Base-by-base conservation (phyloP, 805 yeast species). In the Suhomyces sp. region DNA sequence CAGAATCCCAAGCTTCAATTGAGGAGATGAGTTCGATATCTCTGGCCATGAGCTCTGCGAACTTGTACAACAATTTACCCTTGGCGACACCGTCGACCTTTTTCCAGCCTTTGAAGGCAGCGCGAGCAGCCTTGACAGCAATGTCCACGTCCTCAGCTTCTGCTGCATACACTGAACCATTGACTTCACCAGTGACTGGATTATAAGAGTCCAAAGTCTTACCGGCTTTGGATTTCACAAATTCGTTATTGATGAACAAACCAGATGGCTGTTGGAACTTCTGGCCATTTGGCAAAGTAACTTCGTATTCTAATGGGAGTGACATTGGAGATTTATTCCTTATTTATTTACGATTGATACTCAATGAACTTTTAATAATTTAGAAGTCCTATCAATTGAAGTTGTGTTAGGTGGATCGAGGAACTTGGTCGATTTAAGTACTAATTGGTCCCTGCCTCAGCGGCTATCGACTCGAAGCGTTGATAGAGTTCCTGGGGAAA, bases 251-350 rank as follows among this genome's bases (percentile, higher is more conserved):
- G 62, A 83, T 82, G 66, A 82, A 85, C 55, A 84, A 70, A 6
- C 89, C 90, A n/a, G 83, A 54, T 38, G 88, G 89, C 60, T 82
- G 87, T 24, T 67, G 59, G 65, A 72, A 80, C 47, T 73, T 74
- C 47, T 65, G 60, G 48, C 86, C 86, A 41, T 74, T 77, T 19
- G 87, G 85, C 58, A 75, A 68, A 29, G 77, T 70, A 48, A 76
- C 69, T 47, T 71, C 72, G 62, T 66, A 64, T 58, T 62, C 64
- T 59, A 74, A 71, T 26, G 76, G 74, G 42, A 70, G 62, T 19
- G 74, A 63, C 76, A 71, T 72, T 29, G 33, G 4, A 29, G 6
- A 10, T 29, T 8, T 2, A 10, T 10, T 29, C 12, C 33, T 29
- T 29, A 5, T 29, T 12, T 29, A 5, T 29, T 27, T 26, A 27